phyloP scores from a whole-genome alignment of 805 yeast species.

The Cyberlindnera mycetangii region DNA sequence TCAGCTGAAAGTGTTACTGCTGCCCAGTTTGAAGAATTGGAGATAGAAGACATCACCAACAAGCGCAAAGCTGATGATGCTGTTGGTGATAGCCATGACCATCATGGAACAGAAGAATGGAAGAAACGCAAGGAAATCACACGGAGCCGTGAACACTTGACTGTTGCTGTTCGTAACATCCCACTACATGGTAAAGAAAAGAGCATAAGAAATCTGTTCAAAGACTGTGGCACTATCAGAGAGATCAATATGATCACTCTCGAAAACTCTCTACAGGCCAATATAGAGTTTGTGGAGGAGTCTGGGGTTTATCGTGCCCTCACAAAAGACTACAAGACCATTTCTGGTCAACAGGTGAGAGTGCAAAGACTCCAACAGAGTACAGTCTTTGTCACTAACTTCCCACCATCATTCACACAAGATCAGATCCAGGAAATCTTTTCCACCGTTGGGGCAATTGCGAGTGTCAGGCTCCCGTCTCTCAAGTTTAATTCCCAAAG shows the following conservation, averaged over 20 bases:
- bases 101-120: background rate
- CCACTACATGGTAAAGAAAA: conserved; percentile 38
- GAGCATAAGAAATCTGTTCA: conserved; percentile 43
- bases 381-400: conserved; percentile 73
- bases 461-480: conserved; percentile 63
- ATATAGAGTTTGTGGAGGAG: conserved; percentile 54
- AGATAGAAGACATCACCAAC: conserved; percentile 2
- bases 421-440: conserved; percentile 41
- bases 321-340: conserved; percentile 51
- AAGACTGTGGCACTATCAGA: conserved; percentile 57
- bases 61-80: conserved; percentile 16
- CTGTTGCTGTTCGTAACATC: conserved; percentile 52
- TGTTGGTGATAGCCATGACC: conserved; percentile 7
- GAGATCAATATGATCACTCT: conserved; percentile 30
- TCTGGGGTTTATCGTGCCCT: conserved; percentile 53
- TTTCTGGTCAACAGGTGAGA: conserved; percentile 40
- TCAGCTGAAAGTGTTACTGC: conserved; percentile 6
- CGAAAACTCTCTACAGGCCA: conserved; percentile 37
- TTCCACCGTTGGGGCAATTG: conserved; percentile 36
- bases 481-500: conserved; percentile 51
- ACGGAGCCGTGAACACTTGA: conserved; percentile 58
- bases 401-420: conserved; percentile 52
- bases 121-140: conserved; percentile 4
- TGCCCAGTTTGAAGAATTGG: conserved; percentile 3
- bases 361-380: conserved; percentile 45